These are phyloP conservation scores for Thelephora ganbajun DNA, from an alignment of 768 basidiomycete species.

Conservation along the genomic window DNA sequence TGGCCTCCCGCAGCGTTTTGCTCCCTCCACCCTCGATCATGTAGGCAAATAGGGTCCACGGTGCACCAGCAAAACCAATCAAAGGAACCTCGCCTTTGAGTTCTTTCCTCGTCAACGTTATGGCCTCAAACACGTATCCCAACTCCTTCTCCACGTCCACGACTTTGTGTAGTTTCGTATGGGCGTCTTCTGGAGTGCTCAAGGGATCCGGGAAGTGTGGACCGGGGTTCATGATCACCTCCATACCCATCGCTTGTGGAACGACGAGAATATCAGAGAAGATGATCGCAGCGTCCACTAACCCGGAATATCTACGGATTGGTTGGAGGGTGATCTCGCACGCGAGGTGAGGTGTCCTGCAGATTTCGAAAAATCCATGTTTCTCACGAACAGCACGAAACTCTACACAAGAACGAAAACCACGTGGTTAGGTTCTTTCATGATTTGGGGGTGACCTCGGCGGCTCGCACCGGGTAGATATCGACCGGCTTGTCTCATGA, in stretches of 20 bases:
- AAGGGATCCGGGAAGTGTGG: slow-evolving; percentile 86
- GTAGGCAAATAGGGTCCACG: slow-evolving; percentile 96
- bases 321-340: slow-evolving; percentile 88
- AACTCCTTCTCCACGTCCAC: slow-evolving; percentile 80
- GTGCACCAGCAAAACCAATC: slow-evolving; percentile 94
- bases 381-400: slow-evolving; percentile 75
- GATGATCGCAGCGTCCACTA: slow-evolving; percentile 93
- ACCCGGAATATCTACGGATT: slow-evolving; percentile 71
- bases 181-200: slow-evolving; percentile 56
- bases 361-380: slow-evolving; percentile 93
- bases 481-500: slow-evolving; percentile 94
- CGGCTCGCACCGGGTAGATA: slow-evolving; percentile 73
- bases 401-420: slow-evolving; percentile 34
- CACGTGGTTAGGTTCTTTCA: slow-evolving; percentile 2
- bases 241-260: slow-evolving; percentile 96
- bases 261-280: slow-evolving; percentile 98
- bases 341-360: slow-evolving; percentile 83
- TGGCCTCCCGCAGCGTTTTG: slow-evolving; percentile 82
- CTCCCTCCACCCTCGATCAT: slow-evolving; percentile 96
- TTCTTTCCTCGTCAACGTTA: slow-evolving; percentile 69
- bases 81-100: slow-evolving; percentile 85
- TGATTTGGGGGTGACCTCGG: slow-evolving; percentile 1
- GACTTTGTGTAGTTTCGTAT: slow-evolving; percentile 32
- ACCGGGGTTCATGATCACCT: slow-evolving; percentile 85
- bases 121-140: slow-evolving; percentile 85